A percentile compares a stretch with the other conserved stretches of the same genome.
Conservation (phyloP, 2,329 filamentous ascomycete genomes). For the Aspergillus tubingensis region DNA sequence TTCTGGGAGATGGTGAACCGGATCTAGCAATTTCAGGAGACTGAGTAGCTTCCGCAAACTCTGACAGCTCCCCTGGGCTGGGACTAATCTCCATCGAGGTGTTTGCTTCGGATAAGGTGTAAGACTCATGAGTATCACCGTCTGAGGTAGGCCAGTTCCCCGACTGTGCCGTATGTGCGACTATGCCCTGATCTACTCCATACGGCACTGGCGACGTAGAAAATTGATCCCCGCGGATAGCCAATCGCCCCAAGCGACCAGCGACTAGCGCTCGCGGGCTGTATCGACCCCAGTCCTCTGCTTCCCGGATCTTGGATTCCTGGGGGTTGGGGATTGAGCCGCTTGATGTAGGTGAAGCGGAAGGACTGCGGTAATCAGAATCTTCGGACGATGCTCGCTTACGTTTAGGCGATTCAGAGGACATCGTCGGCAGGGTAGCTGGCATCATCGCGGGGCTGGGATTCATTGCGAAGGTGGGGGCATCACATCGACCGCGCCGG, state of each 20-base stretch:
- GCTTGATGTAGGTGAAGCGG: slow-evolving; percentile 37
- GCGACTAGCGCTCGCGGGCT: slow-evolving; percentile 45
- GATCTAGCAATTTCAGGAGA: slow-evolving; percentile 9
- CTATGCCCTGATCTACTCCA: slow-evolving; percentile 12
- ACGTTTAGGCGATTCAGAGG: slow-evolving; percentile 36
- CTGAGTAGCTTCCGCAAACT: slow-evolving; percentile 14
- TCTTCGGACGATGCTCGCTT: slow-evolving; percentile 40
- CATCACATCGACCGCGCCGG: slow-evolving; percentile 20
- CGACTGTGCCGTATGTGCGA: slow-evolving; percentile 15
- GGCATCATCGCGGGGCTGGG: slow-evolving; percentile 36
- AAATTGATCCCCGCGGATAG: slow-evolving; percentile 37
- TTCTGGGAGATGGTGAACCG: slow-evolving; percentile 21
- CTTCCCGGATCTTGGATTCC: slow-evolving; percentile 34
- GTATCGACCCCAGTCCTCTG: slow-evolving; percentile 34
- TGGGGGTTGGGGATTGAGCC: slow-evolving; percentile 33
- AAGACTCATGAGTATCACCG: slow-evolving; percentile 12
- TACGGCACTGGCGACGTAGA: slow-evolving; percentile 20
- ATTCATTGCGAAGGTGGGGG: slow-evolving; percentile 25
- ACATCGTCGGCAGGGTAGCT: slow-evolving; percentile 25
- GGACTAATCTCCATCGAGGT: slow-evolving; percentile 12
- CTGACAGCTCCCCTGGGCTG: slow-evolving; percentile 12
- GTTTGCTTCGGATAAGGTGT: slow-evolving; percentile 24
- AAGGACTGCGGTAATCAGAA: slow-evolving; percentile 30
- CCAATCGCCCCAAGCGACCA: slow-evolving; percentile 43
- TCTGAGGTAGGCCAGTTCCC: slow-evolving; percentile 15